Conservation (phyloP, 208 protist genomes). For the Lotmaria passim region DNA sequence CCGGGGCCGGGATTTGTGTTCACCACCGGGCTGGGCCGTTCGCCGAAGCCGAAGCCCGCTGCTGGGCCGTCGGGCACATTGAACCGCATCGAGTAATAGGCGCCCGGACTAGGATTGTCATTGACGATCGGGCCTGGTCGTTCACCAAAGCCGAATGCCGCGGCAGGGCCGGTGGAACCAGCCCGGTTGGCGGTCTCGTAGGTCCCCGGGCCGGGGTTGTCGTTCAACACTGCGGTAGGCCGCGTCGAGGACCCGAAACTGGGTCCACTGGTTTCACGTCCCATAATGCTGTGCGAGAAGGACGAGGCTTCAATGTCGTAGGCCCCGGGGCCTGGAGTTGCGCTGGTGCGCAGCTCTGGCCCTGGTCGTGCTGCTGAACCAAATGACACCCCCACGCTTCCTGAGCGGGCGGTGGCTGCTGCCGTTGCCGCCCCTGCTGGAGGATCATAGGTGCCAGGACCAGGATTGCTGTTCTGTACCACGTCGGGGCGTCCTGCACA, state of each 20-base stretch:
- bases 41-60: slow-evolving; percentile 13
- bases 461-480: slow-evolving; percentile 19
- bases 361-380: not conserved
- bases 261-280: not conserved
- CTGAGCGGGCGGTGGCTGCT: not conserved
- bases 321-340: slow-evolving; percentile 40
- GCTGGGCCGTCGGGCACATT: not conserved
- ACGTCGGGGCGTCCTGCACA: not conserved
- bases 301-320: slow-evolving; percentile 33
- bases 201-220: slow-evolving; percentile 39
- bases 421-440: too few relatives aligned
- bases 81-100: slow-evolving; percentile 13
- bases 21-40: slow-evolving; percentile 17
- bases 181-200: slow-evolving; percentile 22
- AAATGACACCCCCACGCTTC: not conserved
- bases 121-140: slow-evolving; percentile 2
- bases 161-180: not conserved
- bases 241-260: slow-evolving; percentile 3
- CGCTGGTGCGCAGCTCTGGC: slow-evolving; percentile 22
- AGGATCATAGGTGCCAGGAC: slow-evolving; percentile 28
- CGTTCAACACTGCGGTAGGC: slow-evolving; percentile 1
- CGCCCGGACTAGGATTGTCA: slow-evolving; percentile 18
- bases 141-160: slow-evolving; percentile 31
- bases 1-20: slow-evolving; percentile 36
- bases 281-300: not conserved